These are phyloP conservation scores for Athelia psychrophila DNA, from an alignment of 1,284 basidiomycete species.

Conservation along the genomic window DNA sequence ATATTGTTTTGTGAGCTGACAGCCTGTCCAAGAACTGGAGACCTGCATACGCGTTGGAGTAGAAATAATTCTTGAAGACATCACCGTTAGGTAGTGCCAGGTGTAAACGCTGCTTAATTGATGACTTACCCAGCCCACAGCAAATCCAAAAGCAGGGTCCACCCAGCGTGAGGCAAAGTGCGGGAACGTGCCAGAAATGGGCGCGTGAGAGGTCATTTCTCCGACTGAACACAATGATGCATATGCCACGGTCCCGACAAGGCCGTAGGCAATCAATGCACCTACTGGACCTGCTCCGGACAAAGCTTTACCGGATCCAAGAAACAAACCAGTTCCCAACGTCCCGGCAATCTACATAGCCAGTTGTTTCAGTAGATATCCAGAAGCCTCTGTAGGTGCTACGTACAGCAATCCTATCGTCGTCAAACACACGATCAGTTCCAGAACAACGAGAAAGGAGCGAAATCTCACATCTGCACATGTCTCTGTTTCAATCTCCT, in stretches of 20 bases:
- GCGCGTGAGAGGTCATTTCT: slow-evolving; percentile 71
- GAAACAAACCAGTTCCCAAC: slow-evolving; percentile 78
- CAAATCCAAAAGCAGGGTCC: slow-evolving; percentile 75
- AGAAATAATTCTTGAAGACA: slow-evolving; percentile 37
- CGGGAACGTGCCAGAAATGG: slow-evolving; percentile 70
- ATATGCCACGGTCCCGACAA: slow-evolving; percentile 64
- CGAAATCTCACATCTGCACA: not conserved
- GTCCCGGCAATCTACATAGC: slow-evolving; percentile 58
- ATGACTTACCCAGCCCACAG: slow-evolving; percentile 40
- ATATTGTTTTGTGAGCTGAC: not conserved
- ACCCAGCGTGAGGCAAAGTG: slow-evolving; percentile 62
- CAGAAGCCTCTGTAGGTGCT: too few relatives aligned
- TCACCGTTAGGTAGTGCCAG: too few relatives aligned
- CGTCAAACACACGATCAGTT: too few relatives aligned
- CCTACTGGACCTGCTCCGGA: slow-evolving; percentile 54
- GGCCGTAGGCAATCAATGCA: slow-evolving; percentile 56
- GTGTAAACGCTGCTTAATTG: not conserved
- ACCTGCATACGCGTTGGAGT: slow-evolving; percentile 43
- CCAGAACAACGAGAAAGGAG: too few relatives aligned
- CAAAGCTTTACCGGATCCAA: slow-evolving; percentile 71
- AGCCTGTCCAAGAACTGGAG: not conserved
- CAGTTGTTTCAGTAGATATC: slow-evolving; percentile 19
- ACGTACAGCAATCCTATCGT: too few relatives aligned
- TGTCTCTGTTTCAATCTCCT: not conserved
- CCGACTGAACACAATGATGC: slow-evolving; percentile 60